Conservation (phyloP, 352 stramenopile species). For the Globisporangium takayamanum region DNA sequence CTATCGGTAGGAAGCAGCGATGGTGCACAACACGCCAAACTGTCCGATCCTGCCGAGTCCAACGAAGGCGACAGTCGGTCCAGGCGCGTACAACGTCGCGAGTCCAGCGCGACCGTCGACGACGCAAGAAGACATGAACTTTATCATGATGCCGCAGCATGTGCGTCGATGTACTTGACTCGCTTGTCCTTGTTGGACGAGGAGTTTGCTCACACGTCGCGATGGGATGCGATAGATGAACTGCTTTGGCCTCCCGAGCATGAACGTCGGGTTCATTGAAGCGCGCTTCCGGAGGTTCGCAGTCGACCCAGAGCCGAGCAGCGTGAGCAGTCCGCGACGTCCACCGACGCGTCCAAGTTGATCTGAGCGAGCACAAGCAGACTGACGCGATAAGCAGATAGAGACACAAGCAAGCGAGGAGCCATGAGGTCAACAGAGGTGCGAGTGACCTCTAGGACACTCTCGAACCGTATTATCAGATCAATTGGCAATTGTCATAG, state of each 20-base stretch:
- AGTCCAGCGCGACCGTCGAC: constrained; percentile 9
- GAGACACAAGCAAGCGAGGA: no score
- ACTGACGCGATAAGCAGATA: neutral
- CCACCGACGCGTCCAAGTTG: constrained; percentile 3
- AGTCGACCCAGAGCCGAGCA: constrained; percentile 28
- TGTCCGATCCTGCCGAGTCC: constrained; percentile 50
- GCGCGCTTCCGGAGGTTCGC: constrained; percentile 61
- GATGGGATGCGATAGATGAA: constrained; percentile 28
- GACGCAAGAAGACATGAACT: constrained; percentile 45
- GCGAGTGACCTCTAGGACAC: no score
- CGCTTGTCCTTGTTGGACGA: neutral
- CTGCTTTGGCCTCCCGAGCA: constrained; percentile 43
- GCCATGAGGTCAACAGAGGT: no score
- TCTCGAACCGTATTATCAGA: no score
- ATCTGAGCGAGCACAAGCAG: neutral
- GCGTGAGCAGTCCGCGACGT: neutral
- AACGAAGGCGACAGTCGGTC: constrained; percentile 43
- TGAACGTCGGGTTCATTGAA: constrained; percentile 49
- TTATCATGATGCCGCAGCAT: constrained; percentile 66
- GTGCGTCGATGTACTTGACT: constrained; percentile 20
- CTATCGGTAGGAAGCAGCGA: constrained; percentile 37
- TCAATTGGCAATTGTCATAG: no score
- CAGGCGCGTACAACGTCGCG: constrained; percentile 38
- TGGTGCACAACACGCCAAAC: constrained; percentile 71
- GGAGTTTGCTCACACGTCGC: neutral